Evolutionary conservation across 805 yeast genomes (phyloP).

Genomic region (Kuraishia piskuri): DNA sequence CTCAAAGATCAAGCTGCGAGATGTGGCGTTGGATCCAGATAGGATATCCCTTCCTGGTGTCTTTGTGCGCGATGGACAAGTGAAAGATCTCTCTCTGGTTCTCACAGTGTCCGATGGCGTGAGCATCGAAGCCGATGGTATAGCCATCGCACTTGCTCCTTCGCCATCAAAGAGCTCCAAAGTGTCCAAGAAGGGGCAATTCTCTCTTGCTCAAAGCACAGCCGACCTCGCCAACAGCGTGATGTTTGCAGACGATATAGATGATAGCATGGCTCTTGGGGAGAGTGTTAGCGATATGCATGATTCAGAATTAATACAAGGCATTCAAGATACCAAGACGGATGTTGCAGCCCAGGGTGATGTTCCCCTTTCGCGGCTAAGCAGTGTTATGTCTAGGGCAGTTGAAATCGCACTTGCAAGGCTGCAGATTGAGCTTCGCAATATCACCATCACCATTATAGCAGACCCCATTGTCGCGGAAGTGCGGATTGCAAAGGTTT

Average conservation of each 20-base stretch:
- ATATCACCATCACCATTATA: conserved; percentile 39
- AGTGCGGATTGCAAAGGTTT: conserved; percentile 22
- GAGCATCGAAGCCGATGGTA: conserved; percentile 44
- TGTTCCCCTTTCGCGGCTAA: conserved; percentile 28
- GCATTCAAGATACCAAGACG: conserved; percentile 10
- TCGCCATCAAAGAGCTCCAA: conserved; percentile 10
- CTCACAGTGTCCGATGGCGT: conserved; percentile 70
- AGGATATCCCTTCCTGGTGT: conserved; percentile 60
- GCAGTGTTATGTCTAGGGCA: conserved; percentile 50
- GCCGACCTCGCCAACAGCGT: conserved; percentile 63
- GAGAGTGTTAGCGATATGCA: conserved; percentile 17
- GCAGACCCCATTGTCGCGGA: conserved; percentile 33
- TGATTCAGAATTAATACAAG: conserved; percentile 6
- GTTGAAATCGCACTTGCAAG: conserved; percentile 61
- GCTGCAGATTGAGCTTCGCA: conserved; percentile 39
- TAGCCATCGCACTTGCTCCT: conserved; percentile 40
- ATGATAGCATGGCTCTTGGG: conserved; percentile 19
- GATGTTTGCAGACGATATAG: conserved; percentile 30
- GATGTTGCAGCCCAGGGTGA: conserved; percentile 8
- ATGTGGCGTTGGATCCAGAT: conserved; percentile 66
- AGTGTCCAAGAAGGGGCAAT: conserved; percentile 18
- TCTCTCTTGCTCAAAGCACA: conserved; percentile 63
- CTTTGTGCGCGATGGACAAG: conserved; percentile 50
- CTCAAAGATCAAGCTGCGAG: conserved; percentile 38
- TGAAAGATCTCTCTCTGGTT: conserved; percentile 44